Conservation (phyloP, 441 rosid species). For the Erodium texanum region DNA sequence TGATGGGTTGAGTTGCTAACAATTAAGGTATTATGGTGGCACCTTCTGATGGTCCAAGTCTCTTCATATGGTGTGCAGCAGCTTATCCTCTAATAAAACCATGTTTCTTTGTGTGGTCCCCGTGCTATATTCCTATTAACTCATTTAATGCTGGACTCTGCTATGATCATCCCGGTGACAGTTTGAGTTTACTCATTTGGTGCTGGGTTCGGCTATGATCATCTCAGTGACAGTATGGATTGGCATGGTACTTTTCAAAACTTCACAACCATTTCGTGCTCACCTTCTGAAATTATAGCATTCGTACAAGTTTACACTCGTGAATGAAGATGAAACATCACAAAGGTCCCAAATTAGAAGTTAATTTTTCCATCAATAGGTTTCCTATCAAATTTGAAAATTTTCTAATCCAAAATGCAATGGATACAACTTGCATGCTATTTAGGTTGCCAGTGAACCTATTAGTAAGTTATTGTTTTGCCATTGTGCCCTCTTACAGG, state of each 20-base stretch:
- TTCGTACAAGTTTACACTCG: background rate
- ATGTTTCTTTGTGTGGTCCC: constrained; percentile 9
- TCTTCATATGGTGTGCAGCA: constrained; percentile 11
- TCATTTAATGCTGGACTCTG: background rate
- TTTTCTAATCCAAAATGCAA: background rate
- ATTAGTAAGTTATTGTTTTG: constrained; percentile 13
- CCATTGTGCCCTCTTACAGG: constrained; percentile 33
- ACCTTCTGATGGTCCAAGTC: constrained; percentile 17
- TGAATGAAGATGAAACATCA: constrained; percentile 5
- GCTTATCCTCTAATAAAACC: constrained; percentile 8
- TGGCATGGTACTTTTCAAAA: constrained; percentile 6
- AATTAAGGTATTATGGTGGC: constrained; percentile 4
- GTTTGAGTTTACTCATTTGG: background rate
- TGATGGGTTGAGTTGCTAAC: constrained; percentile 1
- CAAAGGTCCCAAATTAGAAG: constrained; percentile 6
- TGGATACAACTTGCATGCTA: constrained; percentile 5
- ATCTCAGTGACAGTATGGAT: background rate
- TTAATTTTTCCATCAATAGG: background rate
- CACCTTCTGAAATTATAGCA: constrained; percentile 1
- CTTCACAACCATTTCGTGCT: background rate
- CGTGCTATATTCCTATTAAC: constrained; percentile 3
- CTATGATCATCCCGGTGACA: too few species aligned
- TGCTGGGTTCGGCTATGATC: constrained; percentile 8
- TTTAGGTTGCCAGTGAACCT: background rate
- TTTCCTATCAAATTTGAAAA: too few species aligned